Evolutionary conservation across 2,329 filamentous ascomycete genomes (phyloP).

Genomic region (Metarhizium album): DNA sequence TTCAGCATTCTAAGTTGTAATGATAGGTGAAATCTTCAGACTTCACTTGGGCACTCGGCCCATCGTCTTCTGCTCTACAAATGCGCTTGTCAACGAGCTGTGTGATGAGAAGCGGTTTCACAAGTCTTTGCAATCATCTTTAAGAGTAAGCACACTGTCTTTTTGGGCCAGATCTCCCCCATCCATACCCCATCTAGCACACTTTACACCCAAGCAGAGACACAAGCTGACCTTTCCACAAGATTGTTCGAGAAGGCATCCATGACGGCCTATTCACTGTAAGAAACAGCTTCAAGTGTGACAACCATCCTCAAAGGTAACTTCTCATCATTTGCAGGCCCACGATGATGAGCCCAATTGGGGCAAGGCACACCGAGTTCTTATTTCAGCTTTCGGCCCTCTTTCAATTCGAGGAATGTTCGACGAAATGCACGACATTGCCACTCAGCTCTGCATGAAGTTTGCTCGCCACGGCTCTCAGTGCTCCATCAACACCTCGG

Average conservation of each 20-base stretch:
- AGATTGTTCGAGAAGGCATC: slow-evolving; percentile 47
- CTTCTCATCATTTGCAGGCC: slow-evolving; percentile 24
- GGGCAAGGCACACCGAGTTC: slow-evolving; percentile 53
- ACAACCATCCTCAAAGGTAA: not conserved
- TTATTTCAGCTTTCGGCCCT: slow-evolving; percentile 61
- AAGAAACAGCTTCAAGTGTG: slow-evolving; percentile 8
- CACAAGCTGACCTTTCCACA: not conserved
- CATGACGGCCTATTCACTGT: slow-evolving; percentile 59
- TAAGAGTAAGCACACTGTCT: slow-evolving; percentile 25
- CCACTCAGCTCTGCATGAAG: slow-evolving; percentile 54
- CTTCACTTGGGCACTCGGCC: slow-evolving; percentile 38
- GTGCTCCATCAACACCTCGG: slow-evolving; percentile 45
- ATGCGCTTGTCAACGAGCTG: slow-evolving; percentile 49
- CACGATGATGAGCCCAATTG: slow-evolving; percentile 45
- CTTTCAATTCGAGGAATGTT: slow-evolving; percentile 59
- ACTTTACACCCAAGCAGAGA: not conserved
- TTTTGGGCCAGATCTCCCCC: not conserved
- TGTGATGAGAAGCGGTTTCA: slow-evolving; percentile 57
- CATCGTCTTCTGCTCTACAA: slow-evolving; percentile 39
- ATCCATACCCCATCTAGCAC: not conserved
- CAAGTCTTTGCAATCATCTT: slow-evolving; percentile 40
- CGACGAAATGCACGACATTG: slow-evolving; percentile 57
- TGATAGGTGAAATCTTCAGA: slow-evolving; percentile 47
- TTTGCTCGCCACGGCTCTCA: slow-evolving; percentile 53
- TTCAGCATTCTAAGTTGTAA: not conserved